Percentiles rank a stretch among this genome's conserved stretches.
Evolutionary conservation across 2,329 filamentous ascomycete genomes (phyloP).

Genomic region (Colletotrichum euphorbiae): DNA sequence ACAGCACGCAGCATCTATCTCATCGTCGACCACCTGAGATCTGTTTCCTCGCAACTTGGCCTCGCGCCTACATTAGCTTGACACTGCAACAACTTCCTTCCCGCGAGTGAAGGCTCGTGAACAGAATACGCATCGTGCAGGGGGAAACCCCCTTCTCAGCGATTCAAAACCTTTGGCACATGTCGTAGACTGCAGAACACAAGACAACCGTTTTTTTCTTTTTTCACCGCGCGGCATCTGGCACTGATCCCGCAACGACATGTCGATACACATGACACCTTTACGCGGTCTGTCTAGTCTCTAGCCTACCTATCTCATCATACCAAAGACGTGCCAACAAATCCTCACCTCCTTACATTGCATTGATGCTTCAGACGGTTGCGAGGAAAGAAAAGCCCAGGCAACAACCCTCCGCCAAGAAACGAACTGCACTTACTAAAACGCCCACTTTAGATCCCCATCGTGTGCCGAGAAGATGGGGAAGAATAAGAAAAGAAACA

Average conservation of each 20-base stretch:
- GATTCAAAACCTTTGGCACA: not conserved
- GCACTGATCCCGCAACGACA: not conserved
- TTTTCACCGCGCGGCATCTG: not conserved
- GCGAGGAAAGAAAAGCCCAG: not conserved
- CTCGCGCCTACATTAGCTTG: slow-evolving; percentile 31
- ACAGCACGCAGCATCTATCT: not conserved
- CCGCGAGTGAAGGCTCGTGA: not conserved
- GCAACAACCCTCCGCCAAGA: not conserved
- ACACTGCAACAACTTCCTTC: not conserved
- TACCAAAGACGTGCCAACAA: not conserved
- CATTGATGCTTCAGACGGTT: no score
- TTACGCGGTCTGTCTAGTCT: not conserved
- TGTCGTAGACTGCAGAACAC: not conserved
- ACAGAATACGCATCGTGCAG: no score
- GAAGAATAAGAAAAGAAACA: not conserved
- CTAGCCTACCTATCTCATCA: no score
- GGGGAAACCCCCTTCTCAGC: no score
- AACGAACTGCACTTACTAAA: not conserved
- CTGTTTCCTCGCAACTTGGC: not conserved
- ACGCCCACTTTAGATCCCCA: not conserved
- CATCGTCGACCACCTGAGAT: not conserved
- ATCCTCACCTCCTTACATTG: not conserved
- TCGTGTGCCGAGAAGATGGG: slow-evolving; percentile 1
- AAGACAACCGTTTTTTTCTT: no score
- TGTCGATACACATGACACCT: no score